Conservation (phyloP, 352 stramenopile species). For the Globisporangium okanoganense region DNA sequence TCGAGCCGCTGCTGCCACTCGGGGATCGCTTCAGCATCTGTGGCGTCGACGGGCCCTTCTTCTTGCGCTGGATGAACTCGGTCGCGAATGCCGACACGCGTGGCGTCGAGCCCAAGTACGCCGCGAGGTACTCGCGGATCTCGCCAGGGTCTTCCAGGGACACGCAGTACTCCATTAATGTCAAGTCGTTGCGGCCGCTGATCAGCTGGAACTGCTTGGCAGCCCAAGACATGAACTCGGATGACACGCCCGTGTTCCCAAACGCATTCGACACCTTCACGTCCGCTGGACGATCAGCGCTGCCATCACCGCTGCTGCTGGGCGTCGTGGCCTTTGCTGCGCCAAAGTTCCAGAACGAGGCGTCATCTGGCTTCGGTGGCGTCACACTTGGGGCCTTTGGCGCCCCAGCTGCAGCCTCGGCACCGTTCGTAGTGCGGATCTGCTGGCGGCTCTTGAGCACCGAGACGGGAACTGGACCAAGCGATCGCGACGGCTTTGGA, state of each 20-base stretch:
- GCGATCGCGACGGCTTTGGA: conserved; percentile 49
- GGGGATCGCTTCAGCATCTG: conserved; percentile 38
- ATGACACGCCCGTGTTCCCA: conserved; percentile 40
- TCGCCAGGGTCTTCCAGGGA: conserved; percentile 93
- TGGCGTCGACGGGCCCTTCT: conserved; percentile 32
- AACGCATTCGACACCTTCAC: conserved; percentile 39
- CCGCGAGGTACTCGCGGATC: conserved; percentile 95
- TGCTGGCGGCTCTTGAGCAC: conserved; percentile 79
- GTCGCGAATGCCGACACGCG: conserved; percentile 97
- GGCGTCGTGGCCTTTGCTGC: conserved; percentile 24
- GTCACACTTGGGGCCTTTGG: conserved; percentile 26
- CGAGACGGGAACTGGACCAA: conserved; percentile 71
- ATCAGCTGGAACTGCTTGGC: conserved; percentile 79
- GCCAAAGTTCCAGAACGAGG: conserved; percentile 86
- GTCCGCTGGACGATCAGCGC: background rate
- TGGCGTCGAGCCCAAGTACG: conserved; percentile 94
- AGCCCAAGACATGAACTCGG: conserved; percentile 79
- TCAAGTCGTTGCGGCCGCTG: conserved; percentile 71
- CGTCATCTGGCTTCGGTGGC: conserved; percentile 50
- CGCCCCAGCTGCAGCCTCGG: conserved; percentile 9
- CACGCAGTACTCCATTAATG: conserved; percentile 93
- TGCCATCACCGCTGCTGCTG: conserved; percentile 1
- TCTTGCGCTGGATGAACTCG: conserved; percentile 95
- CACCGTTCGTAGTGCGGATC: conserved; percentile 36
- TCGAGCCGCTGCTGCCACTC: conserved; percentile 9